A percentile compares a stretch with the other conserved stretches of the same genome.
These are phyloP conservation scores for Ceratobasidium sp. DNA, from an alignment of 1,284 basidiomycete genomes.

Conservation along the genomic window DNA sequence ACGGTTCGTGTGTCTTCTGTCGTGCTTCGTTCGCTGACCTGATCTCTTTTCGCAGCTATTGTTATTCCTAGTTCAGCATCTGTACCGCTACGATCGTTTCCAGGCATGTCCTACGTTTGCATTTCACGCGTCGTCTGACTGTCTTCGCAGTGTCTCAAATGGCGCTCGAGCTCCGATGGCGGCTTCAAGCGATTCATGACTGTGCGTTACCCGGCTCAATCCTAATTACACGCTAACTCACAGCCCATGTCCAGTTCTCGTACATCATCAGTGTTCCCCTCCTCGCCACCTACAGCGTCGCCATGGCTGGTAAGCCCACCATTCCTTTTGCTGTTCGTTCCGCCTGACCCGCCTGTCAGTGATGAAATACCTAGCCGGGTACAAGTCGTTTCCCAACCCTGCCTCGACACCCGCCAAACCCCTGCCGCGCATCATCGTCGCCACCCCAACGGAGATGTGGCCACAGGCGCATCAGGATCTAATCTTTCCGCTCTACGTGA, in stretches of 20 bases:
- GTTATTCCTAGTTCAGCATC: slow-evolving; percentile 40
- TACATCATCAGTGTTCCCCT: slow-evolving; percentile 43
- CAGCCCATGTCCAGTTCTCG: slow-evolving; percentile 31
- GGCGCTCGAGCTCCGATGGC: slow-evolving; percentile 39
- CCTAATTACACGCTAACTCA: neutral
- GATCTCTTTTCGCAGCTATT: slow-evolving; percentile 4
- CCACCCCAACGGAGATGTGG: slow-evolving; percentile 41
- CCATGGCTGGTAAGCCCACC: slow-evolving; percentile 28
- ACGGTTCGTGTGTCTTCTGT: neutral
- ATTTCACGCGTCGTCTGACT: neutral
- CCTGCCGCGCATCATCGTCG: slow-evolving; percentile 33
- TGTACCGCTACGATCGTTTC: slow-evolving; percentile 44
- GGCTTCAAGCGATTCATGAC: slow-evolving; percentile 45
- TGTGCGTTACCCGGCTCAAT: neutral
- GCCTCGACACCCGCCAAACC: slow-evolving; percentile 24
- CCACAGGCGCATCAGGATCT: slow-evolving; percentile 26
- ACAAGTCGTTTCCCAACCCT: slow-evolving; percentile 32
- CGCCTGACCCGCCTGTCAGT: slow-evolving; percentile 16
- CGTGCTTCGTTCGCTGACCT: neutral
- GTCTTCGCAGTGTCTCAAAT: slow-evolving; percentile 31
- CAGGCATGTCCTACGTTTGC: slow-evolving; percentile 13
- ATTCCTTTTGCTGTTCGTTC: neutral
- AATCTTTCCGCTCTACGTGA: slow-evolving; percentile 42
- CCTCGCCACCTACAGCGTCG: slow-evolving; percentile 33
- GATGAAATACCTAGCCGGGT: slow-evolving; percentile 45